phyloP scores from a whole-genome alignment of 495 filamentous ascomycete species.

The Penicillium egyptiacum region DNA sequence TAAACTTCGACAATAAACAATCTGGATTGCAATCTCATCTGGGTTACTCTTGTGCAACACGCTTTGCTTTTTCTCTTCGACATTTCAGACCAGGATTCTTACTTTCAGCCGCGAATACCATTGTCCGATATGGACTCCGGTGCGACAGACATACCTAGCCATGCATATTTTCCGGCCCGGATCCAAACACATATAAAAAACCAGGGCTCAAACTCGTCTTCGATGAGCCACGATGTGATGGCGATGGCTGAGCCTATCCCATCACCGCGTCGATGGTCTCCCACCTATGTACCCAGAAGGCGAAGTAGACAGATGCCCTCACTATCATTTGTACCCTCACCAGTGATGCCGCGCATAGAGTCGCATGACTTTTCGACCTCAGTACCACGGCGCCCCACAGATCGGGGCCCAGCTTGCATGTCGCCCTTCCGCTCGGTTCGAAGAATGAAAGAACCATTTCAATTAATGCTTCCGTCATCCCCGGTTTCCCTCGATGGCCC shows the following conservation, averaged over 20 bases:
- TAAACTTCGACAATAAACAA: conserved; percentile 14
- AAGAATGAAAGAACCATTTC: conserved; percentile 49
- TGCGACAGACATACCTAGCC: conserved; percentile 20
- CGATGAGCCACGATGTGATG: conserved; percentile 27
- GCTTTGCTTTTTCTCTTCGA: conserved; percentile 22
- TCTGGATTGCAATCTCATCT: conserved; percentile 26
- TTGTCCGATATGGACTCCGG: conserved; percentile 31
- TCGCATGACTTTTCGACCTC: conserved; percentile 32
- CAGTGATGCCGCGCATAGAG: conserved; percentile 19
- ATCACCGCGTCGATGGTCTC: conserved; percentile 34
- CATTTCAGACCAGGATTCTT: conserved; percentile 11
- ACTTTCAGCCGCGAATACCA: conserved; percentile 17
- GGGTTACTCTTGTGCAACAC: conserved; percentile 26
- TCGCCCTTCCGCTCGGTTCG: conserved; percentile 50
- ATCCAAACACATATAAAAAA: conserved; percentile 30
- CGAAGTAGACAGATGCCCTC: conserved; percentile 33
- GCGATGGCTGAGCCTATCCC: conserved; percentile 22
- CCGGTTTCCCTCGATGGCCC: conserved; percentile 33
- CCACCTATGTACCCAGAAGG: conserved; percentile 31
- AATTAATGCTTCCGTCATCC: conserved; percentile 40
- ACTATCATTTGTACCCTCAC: conserved; percentile 28
- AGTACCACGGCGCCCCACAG: conserved; percentile 28
- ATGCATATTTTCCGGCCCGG: conserved; percentile 24
- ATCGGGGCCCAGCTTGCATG: conserved; percentile 31
- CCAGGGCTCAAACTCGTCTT: conserved; percentile 24